Conservation (phyloP, 2,329 filamentous ascomycete species). For the Colletotrichum lini region DNA sequence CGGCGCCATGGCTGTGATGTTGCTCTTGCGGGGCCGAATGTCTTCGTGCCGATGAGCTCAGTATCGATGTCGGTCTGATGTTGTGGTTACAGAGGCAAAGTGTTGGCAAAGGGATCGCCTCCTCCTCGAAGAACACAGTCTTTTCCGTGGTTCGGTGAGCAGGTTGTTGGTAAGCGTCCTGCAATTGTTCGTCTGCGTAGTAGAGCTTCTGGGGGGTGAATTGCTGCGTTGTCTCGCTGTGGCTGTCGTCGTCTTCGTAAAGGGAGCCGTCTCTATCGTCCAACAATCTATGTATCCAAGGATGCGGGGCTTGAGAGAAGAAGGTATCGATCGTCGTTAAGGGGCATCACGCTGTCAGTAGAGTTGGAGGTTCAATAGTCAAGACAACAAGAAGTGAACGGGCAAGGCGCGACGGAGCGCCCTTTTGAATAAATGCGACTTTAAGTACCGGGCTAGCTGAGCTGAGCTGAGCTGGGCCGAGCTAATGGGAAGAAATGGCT, state of each 20-base stretch:
- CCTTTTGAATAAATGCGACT: slow-evolving; percentile 20
- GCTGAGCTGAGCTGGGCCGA: not conserved
- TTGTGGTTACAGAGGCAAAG: not conserved
- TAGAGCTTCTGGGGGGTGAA: not conserved
- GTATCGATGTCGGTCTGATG: not conserved
- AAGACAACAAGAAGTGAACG: not conserved
- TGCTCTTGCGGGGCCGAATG: not conserved
- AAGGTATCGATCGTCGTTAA: not conserved
- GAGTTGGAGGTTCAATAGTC: not conserved
- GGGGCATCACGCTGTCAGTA: not conserved
- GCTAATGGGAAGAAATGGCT: slow-evolving; percentile 23
- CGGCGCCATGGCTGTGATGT: slow-evolving; percentile 24
- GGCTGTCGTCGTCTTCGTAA: not conserved
- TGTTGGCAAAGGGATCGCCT: not conserved
- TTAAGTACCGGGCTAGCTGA: not conserved
- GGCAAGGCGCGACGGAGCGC: slow-evolving; percentile 3
- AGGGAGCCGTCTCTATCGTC: not conserved
- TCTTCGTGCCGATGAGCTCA: not conserved
- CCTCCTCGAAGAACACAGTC: not conserved
- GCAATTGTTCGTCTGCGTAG: not conserved
- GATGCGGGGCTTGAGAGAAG: not conserved
- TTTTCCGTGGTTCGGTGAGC: not conserved
- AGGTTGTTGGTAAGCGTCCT: not conserved
- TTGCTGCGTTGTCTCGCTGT: not conserved
- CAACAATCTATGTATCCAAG: not conserved